Base-by-base conservation (phyloP, 352 stramenopile genomes). In the Pythium pyrilobum region DNA sequence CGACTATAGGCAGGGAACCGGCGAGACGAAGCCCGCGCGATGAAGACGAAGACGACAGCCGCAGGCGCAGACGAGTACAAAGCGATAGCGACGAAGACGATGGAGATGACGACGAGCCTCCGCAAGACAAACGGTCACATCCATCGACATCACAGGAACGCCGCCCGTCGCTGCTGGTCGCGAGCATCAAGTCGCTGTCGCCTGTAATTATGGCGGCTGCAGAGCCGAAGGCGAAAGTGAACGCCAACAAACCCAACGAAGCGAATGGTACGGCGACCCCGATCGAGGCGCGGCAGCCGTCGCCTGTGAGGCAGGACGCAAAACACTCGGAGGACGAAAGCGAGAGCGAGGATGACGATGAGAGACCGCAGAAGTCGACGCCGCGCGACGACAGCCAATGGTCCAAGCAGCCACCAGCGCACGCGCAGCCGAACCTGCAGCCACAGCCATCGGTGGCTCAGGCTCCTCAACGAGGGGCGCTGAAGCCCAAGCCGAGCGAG, bases 111-210 rank as follows among this genome's bases (percentile, higher is more conserved):
- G 37, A 47, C 29, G 52, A 49, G 1, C 37, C 46, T 13, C 37
- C 59, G 29, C 63, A 74, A 42, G 56, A 77, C 21, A 56, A 66
- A 24, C 31, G 38, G 25, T 24, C 27, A 27, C 37, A 39, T 1
- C 36, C 52, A 11, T 15, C 36, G 16, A 68, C 52, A 13, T 6
- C 23, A 9, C n/a, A 28, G 27, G 25, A 53, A 38, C 38, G 38
- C 2, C 66, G 66, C 7, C 52, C 56, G n/a, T 66, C 61, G 18
- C 61, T 85, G 4, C 59, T 86, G 18, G 73, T 88, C 7, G 72
- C 77, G 21, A 74, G 80, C 47, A 86, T 85, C 64, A 88, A 86
- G 38, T 70, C 71, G 0, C 46, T 71, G 0, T 75, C 69, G 28
- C 61, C 66, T 20, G 40, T 43, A 3, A 55, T 59, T 10, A 25